Percentiles rank a stretch among this genome's conserved stretches.
phyloP scores from a whole-genome alignment of 1,284 basidiomycete species.

The Gomphus sp. region DNA sequence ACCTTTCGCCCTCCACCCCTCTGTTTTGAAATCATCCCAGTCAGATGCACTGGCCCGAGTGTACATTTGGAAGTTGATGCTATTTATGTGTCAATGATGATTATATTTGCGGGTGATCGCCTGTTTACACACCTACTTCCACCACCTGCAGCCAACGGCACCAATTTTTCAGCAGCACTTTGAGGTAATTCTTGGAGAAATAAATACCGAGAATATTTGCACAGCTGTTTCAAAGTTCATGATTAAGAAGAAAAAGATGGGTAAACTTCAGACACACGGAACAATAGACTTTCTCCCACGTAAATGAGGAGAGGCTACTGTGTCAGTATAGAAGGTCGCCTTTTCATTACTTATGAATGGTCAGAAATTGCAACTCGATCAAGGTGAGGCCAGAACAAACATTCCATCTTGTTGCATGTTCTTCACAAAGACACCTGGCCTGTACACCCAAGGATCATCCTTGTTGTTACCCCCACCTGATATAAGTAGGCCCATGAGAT shows the following conservation, averaged over 20 bases:
- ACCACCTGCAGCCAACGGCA: conserved; percentile 27
- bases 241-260: not conserved
- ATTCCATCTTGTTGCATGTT: conserved; percentile 64
- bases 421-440: conserved; percentile 57
- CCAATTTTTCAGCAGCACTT: conserved; percentile 10
- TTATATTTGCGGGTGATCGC: not conserved
- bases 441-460: conserved; percentile 68
- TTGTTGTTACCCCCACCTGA: conserved; percentile 60
- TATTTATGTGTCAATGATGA: conserved; percentile 17
- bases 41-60: conserved; percentile 56
- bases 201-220: conserved; percentile 54
- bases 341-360: conserved; percentile 48
- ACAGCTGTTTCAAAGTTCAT: conserved; percentile 30
- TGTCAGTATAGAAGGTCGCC: conserved; percentile 61
- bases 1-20: conserved; percentile 60
- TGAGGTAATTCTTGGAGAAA: conserved; percentile 7
- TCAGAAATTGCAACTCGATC: not conserved
- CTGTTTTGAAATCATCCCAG: conserved; percentile 69
- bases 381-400: conserved; percentile 26
- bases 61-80: conserved; percentile 72
- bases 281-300: conserved; percentile 59
- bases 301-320: conserved; percentile 44
- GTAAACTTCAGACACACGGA: conserved; percentile 34
- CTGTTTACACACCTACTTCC: conserved; percentile 35
- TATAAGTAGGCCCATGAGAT: not conserved